Base-by-base conservation (phyloP, 495 filamentous ascomycete genomes). In the Xylaria scruposa region DNA sequence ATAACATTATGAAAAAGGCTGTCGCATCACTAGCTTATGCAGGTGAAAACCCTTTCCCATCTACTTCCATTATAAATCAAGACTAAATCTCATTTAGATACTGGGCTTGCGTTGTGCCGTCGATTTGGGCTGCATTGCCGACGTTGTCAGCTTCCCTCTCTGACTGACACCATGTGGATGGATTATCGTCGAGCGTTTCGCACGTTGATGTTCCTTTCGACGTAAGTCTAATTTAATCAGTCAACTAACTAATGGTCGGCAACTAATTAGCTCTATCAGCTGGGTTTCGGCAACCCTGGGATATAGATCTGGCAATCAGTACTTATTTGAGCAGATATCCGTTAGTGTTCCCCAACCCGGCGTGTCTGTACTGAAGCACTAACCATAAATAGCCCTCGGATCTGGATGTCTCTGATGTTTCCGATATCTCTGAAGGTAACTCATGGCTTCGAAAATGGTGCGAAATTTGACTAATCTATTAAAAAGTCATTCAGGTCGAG, bases 211-310 rank as follows among this genome's bases (percentile, higher is more conserved):
- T 56, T 56, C 29, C 24, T 56, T 8, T 56, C 53, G 17, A 56
- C 53, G 53, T 33, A 56, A 56, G 53, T 31, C 24, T 5, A 29
- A 17, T 31, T 9, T 1, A 31, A 56, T 56, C 10, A 3, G 13
- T 31, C 8, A 56, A 15, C 9, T 31, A 31, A n/a, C n/a, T n/a
- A n/a, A n/a, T n/a, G n/a, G n/a, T n/a, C n/a, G n/a, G n/a, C n/a
- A n/a, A n/a, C n/a, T n/a, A n/a, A n/a, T n/a, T n/a, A n/a, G n/a
- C n/a, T n/a, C n/a, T n/a, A n/a, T n/a, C 40, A 81, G 79, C 46
- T 81, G 78, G 78, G 73, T 81, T n/a, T 76, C 78, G 2, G 78
- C 75, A 0, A 80, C 79, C 0, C 69, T 81, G 3, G 79, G 79
- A 13, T 79, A 81, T 53, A 75, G 77, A 5, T 79, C 79, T 13